Evolutionary conservation across 176 grass and related monocot genomes (phyloP).

Genomic region (Aegilops longissima): DNA sequence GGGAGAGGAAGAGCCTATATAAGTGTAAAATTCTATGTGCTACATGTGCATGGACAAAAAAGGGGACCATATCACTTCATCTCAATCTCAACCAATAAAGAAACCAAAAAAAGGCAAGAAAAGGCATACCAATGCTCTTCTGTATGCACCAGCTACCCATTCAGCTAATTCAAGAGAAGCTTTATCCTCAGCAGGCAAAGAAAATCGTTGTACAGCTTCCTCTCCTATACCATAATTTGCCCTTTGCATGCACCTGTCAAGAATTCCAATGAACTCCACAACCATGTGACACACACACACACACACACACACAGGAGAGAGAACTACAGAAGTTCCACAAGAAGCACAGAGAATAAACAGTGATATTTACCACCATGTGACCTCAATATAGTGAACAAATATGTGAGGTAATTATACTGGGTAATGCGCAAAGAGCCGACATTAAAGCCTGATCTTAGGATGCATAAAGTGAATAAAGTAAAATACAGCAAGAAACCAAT

Average conservation of each 20-base stretch:
- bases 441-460: not conserved
- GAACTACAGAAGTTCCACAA: slow-evolving; percentile 15
- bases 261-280: slow-evolving; percentile 31
- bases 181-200: slow-evolving; percentile 89
- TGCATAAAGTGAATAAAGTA: slow-evolving; percentile 17
- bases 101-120: not conserved
- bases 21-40: not conserved
- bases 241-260: slow-evolving; percentile 89
- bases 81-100: not conserved
- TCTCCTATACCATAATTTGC: slow-evolving; percentile 92
- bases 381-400: slow-evolving; percentile 2
- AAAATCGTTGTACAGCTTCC: slow-evolving; percentile 91
- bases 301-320: not conserved
- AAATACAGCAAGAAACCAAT: slow-evolving; percentile 28
- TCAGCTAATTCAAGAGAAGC: slow-evolving; percentile 78
- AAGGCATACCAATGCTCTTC: slow-evolving; percentile 70
- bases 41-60: slow-evolving; percentile 6
- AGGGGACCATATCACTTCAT: not conserved
- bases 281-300: not conserved
- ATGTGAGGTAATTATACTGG: slow-evolving; percentile 3
- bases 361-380: slow-evolving; percentile 8
- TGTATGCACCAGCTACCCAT: slow-evolving; percentile 82
- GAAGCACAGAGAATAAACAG: slow-evolving; percentile 15
- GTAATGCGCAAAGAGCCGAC: not conserved
- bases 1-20: too few species aligned